Evolutionary conservation across 805 yeast species (phyloP).

Genomic region (Candida pseudofarinosa): DNA sequence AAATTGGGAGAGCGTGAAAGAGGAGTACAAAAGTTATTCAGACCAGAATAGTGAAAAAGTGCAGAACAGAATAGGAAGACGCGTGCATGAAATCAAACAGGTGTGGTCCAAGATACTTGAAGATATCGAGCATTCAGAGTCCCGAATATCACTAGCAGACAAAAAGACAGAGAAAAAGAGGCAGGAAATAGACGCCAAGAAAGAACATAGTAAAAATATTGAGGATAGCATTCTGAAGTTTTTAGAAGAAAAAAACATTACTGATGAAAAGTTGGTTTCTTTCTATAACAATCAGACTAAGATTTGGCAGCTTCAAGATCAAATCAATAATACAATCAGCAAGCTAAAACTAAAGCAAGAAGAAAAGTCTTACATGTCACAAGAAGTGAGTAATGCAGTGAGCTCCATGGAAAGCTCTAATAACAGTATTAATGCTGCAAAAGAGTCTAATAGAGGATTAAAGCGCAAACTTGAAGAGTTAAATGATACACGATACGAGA

Average conservation of each 20-base stretch:
- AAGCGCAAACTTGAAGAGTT: slow-evolving; percentile 17
- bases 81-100: slow-evolving; percentile 38
- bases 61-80: slow-evolving; percentile 38
- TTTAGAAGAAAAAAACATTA: slow-evolving; percentile 15
- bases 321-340: slow-evolving; percentile 40
- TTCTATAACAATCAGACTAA: slow-evolving; percentile 36
- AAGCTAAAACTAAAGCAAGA: slow-evolving; percentile 45
- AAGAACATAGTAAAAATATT: slow-evolving; percentile 21
- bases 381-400: slow-evolving; percentile 53
- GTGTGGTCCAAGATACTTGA: slow-evolving; percentile 43
- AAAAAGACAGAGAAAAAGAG: slow-evolving; percentile 25
- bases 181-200: slow-evolving; percentile 25
- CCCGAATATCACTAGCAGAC: slow-evolving; percentile 31
- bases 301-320: slow-evolving; percentile 44
- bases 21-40: slow-evolving; percentile 35
- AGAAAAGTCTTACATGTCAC: slow-evolving; percentile 62
- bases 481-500: slow-evolving; percentile 18
- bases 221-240: slow-evolving; percentile 26
- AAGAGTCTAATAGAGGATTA: slow-evolving; percentile 13
- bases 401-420: slow-evolving; percentile 46
- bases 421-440: slow-evolving; percentile 20
- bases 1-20: slow-evolving; percentile 38
- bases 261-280: slow-evolving; percentile 10
- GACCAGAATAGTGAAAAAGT: slow-evolving; percentile 37
- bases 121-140: slow-evolving; percentile 42